phyloP scores from a whole-genome alignment of 2,329 filamentous ascomycete genomes.

The Saccharata proteae region DNA sequence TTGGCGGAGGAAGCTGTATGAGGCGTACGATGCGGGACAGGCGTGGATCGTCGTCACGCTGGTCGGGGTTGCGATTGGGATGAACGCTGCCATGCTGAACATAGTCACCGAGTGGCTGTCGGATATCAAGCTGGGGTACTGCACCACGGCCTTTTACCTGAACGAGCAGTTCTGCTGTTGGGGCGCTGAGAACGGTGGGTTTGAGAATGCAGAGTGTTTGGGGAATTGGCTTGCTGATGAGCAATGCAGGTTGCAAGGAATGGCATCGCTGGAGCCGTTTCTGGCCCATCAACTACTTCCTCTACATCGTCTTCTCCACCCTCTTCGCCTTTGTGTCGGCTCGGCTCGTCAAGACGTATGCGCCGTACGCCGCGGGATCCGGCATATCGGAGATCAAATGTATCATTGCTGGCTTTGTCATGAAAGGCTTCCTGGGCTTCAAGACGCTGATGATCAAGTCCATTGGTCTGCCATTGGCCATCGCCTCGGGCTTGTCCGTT shows the following conservation, averaged over 20 bases:
- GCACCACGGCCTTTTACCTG: slow-evolving; percentile 87
- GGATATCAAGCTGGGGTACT: slow-evolving; percentile 93
- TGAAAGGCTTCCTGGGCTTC: slow-evolving; percentile 92
- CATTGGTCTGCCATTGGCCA: slow-evolving; percentile 77
- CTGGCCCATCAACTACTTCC: slow-evolving; percentile 65
- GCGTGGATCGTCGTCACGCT: slow-evolving; percentile 96
- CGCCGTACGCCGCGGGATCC: slow-evolving; percentile 90
- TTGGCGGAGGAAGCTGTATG: slow-evolving; percentile 70
- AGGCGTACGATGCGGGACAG: slow-evolving; percentile 90
- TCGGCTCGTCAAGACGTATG: slow-evolving; percentile 76
- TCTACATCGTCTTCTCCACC: slow-evolving; percentile 79
- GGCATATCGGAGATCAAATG: slow-evolving; percentile 99
- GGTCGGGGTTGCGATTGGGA: slow-evolving; percentile 80
- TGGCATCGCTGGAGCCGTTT: slow-evolving; percentile 86
- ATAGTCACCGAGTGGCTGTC: slow-evolving; percentile 95
- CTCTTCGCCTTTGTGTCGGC: slow-evolving; percentile 74
- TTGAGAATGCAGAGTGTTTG: background rate
- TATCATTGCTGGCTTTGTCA: slow-evolving; percentile 96
- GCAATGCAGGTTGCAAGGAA: slow-evolving; percentile 63
- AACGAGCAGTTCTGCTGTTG: slow-evolving; percentile 98
- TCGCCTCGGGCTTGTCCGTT: slow-evolving; percentile 85
- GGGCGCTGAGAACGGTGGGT: slow-evolving; percentile 71
- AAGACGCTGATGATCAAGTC: slow-evolving; percentile 94
- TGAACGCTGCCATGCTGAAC: slow-evolving; percentile 87
- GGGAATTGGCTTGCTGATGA: slow-evolving; percentile 9